A percentile compares a stretch with the other conserved stretches of the same genome.
phyloP scores from a whole-genome alignment of 148 eudicot genomes.

The Pharnaceum exiguum region DNA sequence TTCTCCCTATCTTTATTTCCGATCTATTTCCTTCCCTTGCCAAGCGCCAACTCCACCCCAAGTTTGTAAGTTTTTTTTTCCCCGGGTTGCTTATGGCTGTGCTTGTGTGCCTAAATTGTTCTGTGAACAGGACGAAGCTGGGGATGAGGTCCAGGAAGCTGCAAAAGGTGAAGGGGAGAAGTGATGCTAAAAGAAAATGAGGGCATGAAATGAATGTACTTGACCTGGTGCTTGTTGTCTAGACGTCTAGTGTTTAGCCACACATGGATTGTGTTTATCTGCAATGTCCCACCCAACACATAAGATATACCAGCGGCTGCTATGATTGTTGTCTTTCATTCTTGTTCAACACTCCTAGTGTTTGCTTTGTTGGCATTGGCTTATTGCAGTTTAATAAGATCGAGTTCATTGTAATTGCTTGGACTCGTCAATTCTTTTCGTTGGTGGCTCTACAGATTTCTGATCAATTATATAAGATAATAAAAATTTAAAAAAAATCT shows the following conservation, averaged over 20 bases:
- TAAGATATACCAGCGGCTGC: neutral
- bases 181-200: neutral
- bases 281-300: slow-evolving; percentile 5
- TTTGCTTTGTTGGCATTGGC: neutral
- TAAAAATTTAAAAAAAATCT: too few species aligned
- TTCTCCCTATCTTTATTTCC: neutral
- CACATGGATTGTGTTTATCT: slow-evolving; percentile 2
- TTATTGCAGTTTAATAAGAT: slow-evolving; percentile 10
- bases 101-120: neutral
- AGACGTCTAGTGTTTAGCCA: neutral
- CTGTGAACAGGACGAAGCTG: slow-evolving; percentile 18
- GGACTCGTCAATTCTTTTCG: too few species aligned
- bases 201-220: slow-evolving; percentile 9
- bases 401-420: too few species aligned
- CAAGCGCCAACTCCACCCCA: neutral
- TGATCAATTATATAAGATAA: too few species aligned
- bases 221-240: slow-evolving; percentile 5
- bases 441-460: too few species aligned
- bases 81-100: neutral
- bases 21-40: neutral
- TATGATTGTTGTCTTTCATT: neutral
- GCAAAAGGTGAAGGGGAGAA: slow-evolving; percentile 18
- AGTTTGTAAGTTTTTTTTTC: neutral
- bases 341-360: neutral
- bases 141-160: slow-evolving; percentile 29